Conservation (phyloP, 495 filamentous ascomycete species). For the Neurospora sp. region DNA sequence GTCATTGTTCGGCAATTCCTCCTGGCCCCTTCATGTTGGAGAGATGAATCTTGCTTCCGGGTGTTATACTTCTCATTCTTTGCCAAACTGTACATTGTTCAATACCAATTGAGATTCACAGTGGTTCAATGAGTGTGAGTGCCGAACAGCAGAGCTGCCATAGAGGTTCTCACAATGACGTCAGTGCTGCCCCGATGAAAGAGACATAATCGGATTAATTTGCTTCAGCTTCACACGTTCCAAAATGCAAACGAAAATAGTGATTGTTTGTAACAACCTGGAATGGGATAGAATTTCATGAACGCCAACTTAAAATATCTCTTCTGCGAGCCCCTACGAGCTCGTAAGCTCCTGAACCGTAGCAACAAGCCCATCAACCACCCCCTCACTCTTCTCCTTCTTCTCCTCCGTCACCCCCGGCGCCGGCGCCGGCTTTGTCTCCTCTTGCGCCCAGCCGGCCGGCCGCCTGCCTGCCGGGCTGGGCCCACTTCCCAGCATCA, state of each 20-base stretch:
- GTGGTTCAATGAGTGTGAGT: background rate
- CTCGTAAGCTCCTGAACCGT: slow-evolving; percentile 12
- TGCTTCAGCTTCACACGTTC: background rate
- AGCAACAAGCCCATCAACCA: slow-evolving; percentile 12
- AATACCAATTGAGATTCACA: background rate
- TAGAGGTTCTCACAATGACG: background rate
- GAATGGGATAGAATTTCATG: no score
- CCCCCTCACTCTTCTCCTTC: slow-evolving; percentile 9
- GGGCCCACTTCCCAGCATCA: no score
- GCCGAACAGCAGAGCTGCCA: background rate
- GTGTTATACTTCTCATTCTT: background rate
- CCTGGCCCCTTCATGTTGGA: background rate
- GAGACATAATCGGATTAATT: background rate
- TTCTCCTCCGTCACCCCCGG: slow-evolving; percentile 6
- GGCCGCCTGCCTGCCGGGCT: no score
- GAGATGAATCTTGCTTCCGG: background rate
- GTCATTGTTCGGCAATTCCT: background rate
- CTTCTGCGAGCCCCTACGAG: no score
- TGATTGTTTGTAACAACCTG: no score
- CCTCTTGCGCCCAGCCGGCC: background rate
- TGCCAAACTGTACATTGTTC: no score
- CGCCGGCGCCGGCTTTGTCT: slow-evolving; percentile 4
- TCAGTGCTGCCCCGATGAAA: no score
- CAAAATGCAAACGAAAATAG: no score
- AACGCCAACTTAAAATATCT: no score